phyloP scores from a whole-genome alignment of 495 filamentous ascomycete genomes.

The Copromyces sp. region DNA sequence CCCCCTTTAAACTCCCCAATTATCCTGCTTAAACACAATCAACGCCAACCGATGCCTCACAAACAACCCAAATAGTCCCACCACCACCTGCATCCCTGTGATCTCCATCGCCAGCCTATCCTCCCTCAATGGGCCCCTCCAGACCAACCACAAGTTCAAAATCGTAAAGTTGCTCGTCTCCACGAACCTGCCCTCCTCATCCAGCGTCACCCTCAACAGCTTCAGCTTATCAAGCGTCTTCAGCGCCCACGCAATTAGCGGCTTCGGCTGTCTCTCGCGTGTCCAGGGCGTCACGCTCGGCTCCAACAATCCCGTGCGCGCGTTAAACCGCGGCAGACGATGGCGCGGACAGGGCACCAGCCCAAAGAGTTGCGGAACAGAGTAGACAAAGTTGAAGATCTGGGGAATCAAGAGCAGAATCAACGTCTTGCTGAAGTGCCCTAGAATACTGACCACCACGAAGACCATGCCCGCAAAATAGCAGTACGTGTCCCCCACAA shows the following conservation, averaged over 20 bases:
- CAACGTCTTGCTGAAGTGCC: constrained; percentile 96
- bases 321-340: constrained; percentile 79
- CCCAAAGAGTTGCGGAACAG: constrained; percentile 78
- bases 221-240: constrained; percentile 53
- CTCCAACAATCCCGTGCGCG: constrained; percentile 71
- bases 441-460: constrained; percentile 88
- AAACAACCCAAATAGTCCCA: constrained; percentile 74
- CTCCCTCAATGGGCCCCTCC: constrained; percentile 86
- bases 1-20: constrained; percentile 34
- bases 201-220: constrained; percentile 51
- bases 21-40: constrained; percentile 79
- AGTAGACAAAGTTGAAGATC: constrained; percentile 94
- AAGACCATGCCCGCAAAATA: constrained; percentile 99
- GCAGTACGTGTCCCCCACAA: constrained; percentile 98
- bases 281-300: constrained; percentile 74
- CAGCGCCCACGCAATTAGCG: constrained; percentile 47
- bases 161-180: constrained; percentile 88
- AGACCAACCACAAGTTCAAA: constrained; percentile 91
- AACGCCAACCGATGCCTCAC: constrained; percentile 76
- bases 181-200: constrained; percentile 57
- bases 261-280: constrained; percentile 51
- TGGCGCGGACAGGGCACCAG: constrained; percentile 88
- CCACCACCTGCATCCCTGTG: constrained; percentile 56
- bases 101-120: constrained; percentile 71
- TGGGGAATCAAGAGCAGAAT: constrained; percentile 86